phyloP scores from a whole-genome alignment of 2,329 filamentous ascomycete species.

The Tricladium varicosporioides region DNA sequence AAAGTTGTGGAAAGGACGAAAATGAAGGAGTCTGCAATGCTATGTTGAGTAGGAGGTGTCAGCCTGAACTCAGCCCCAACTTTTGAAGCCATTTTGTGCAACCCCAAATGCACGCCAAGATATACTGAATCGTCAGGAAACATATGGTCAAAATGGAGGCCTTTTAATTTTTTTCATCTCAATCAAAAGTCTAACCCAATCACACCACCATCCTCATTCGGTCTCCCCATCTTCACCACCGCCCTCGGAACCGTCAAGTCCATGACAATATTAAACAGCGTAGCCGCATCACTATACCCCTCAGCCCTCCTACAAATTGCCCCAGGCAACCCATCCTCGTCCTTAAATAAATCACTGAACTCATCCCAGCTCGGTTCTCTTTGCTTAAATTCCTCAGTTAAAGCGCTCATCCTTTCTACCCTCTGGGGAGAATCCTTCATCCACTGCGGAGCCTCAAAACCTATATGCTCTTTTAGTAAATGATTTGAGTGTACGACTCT shows the following conservation, averaged over 20 bases:
- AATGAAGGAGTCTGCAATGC: no score
- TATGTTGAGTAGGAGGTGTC: no score
- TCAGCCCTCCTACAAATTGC: constrained; percentile 32
- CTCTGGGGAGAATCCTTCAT: constrained; percentile 28
- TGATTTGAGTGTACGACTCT: constrained; percentile 33
- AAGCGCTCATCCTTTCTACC: constrained; percentile 29
- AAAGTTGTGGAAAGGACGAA: no score
- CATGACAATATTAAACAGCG: constrained; percentile 39
- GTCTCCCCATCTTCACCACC: constrained; percentile 35
- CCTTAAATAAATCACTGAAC: constrained; percentile 10
- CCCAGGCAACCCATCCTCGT: background rate
- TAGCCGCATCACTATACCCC: constrained; percentile 29
- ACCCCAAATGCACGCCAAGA: no score
- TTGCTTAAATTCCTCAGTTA: constrained; percentile 21
- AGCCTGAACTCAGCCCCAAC: no score
- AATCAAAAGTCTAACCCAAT: background rate
- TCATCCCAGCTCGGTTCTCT: background rate
- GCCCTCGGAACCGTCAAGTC: constrained; percentile 32
- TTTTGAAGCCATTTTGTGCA: no score
- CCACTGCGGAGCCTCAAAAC: constrained; percentile 16
- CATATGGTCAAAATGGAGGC: no score
- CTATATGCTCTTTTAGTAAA: constrained; percentile 20
- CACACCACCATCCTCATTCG: constrained; percentile 9
- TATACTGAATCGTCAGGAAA: no score
- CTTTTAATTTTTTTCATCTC: no score